Evolutionary conservation across 345 rosid species (phyloP), one percentile per base, ranked within the genome.

Genomic region (Jatropha curcas): DNA sequence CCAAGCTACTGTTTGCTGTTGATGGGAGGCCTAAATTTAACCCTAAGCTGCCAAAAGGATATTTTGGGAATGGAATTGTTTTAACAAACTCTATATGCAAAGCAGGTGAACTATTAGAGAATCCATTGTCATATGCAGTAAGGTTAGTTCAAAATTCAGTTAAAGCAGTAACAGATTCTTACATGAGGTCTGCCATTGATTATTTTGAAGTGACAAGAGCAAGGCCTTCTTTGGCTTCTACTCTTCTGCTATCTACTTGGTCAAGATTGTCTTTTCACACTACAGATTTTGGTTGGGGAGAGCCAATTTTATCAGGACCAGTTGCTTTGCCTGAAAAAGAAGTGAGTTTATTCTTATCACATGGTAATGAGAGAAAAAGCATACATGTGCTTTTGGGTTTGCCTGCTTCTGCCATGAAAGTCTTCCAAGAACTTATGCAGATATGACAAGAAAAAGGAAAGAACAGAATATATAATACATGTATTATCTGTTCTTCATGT

Each of bases 181-280:
- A 91, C 88, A 91, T 94, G 94, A 91, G 97, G 77, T 94, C 98
- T 4, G 96, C 98, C 19, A 88, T 94, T 4, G 98, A 94, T 81
- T 94, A 91, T 81, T 94, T 94, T 33, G 98, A 94, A 80, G 88
- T 74, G 0, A 90, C 94, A 11, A 86, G 98, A 76, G 81, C 87
- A 4, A 86, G 93, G 86, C 98, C 98, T 35, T 91, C 98, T 17
- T 79, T 94, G 73, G 79, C 92, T 8, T 88, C 96, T 19, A 94
- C 96, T 45, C 93, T 94, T 51, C 25, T 94, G 75, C 90, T 94
- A 64, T 91, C 98, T 0, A 90, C 96, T 25, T 91, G 98, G 98
- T 90, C 96, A 0, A 88, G 93, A 82, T 76, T 94, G 60, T 79
- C 94, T 35, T 91, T 94, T 51, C 87, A 94, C 72, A 84, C 87